Conservation (phyloP, 2,329 filamentous ascomycete species). For the Nemania bipapillata region DNA sequence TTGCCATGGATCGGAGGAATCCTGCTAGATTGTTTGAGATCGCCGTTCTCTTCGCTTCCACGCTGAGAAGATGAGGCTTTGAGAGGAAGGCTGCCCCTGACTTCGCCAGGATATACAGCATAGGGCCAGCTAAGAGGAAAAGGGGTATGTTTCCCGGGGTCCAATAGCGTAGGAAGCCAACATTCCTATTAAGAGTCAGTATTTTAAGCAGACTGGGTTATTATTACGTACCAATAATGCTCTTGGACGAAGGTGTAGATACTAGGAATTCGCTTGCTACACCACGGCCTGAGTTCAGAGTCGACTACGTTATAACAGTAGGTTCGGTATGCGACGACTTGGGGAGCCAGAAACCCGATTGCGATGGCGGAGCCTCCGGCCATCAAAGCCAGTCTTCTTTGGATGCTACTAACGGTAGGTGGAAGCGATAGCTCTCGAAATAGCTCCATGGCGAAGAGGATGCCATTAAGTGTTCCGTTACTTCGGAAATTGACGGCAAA, state of each 20-base stretch:
- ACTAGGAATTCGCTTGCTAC: conserved; percentile 75
- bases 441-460: conserved; percentile 71
- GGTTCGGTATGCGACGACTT: conserved; percentile 76
- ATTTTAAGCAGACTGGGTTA: conserved; percentile 26
- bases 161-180: conserved; percentile 92
- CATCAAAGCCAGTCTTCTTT: conserved; percentile 68
- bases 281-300: conserved; percentile 74
- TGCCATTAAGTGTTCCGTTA: conserved; percentile 86
- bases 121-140: conserved; percentile 83
- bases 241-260: conserved; percentile 92
- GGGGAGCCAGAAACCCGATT: conserved; percentile 75
- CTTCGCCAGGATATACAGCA: conserved; percentile 72
- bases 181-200: conserved; percentile 70
- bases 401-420: conserved; percentile 55
- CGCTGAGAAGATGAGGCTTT: conserved; percentile 14
- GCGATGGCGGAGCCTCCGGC: conserved; percentile 75
- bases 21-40: conserved; percentile 31
- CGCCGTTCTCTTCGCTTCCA: background rate
- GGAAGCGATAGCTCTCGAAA: conserved; percentile 54
- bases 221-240: conserved; percentile 80
- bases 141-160: conserved; percentile 84
- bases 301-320: conserved; percentile 67
- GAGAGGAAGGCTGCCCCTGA: conserved; percentile 64
- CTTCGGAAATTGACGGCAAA: conserved; percentile 78
- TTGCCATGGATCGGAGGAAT: conserved; percentile 69